Conservation (phyloP, 164 flowering plant genomes). For the Chimonanthus praecox region DNA sequence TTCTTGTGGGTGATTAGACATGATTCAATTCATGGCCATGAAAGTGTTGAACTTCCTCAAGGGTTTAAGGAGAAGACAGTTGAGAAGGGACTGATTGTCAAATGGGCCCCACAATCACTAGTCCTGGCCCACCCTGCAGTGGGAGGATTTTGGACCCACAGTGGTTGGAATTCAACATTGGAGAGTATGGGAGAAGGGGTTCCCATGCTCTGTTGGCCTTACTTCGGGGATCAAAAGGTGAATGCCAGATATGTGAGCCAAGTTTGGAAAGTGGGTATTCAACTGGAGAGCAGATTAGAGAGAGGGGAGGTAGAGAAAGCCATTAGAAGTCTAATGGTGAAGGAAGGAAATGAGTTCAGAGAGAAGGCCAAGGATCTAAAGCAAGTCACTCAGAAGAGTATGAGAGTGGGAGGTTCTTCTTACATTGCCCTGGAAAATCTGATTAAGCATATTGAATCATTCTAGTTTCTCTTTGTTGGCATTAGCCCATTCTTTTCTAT, state of each 20-base stretch:
- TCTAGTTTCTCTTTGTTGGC: too few species aligned
- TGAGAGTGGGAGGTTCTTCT: not conserved
- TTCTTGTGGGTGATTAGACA: too few species aligned
- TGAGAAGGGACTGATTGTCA: not conserved
- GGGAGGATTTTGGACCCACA: constrained; percentile 32
- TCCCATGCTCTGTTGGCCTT: constrained; percentile 29
- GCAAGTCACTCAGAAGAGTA: not conserved
- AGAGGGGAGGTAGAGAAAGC: not conserved
- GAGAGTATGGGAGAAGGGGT: constrained; percentile 22
- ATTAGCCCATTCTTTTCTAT: too few species aligned
- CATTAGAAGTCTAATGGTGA: not conserved
- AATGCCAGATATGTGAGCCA: too few species aligned
- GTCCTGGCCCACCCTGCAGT: constrained; percentile 32
- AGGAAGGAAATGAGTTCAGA: not conserved
- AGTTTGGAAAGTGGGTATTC: too few species aligned
- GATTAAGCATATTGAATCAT: too few species aligned
- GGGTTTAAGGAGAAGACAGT: not conserved
- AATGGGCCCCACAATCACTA: constrained; percentile 21
- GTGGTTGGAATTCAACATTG: constrained; percentile 23
- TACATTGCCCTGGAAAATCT: not conserved
- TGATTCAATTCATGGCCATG: too few species aligned
- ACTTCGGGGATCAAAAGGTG: too few species aligned
- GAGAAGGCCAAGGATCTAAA: not conserved
- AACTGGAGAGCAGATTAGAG: constrained; percentile 15
- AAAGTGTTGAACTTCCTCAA: not conserved